These are phyloP conservation scores for Trichoderma virens DNA, from an alignment of 495 filamentous ascomycete genomes.

Conservation along the genomic window DNA sequence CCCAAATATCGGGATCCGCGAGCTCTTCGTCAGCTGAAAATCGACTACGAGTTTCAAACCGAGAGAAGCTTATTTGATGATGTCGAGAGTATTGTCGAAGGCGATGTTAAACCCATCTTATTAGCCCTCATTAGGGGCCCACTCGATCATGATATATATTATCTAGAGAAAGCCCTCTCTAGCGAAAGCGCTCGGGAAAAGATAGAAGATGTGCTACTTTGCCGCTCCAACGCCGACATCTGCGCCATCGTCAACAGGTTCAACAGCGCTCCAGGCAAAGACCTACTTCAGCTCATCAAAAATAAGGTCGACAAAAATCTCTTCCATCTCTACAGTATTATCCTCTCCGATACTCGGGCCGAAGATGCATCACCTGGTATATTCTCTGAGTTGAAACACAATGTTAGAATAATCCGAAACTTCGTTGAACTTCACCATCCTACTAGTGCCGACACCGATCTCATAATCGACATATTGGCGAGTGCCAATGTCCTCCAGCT, in stretches of 20 bases:
- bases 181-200: neutral
- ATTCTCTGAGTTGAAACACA: neutral
- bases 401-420: no score
- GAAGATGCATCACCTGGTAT: conserved; percentile 50
- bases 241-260: neutral
- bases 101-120: neutral
- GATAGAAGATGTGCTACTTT: neutral
- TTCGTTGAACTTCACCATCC: no score
- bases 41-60: neutral
- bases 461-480: conserved; percentile 58
- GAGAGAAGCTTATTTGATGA: neutral
- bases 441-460: conserved; percentile 10
- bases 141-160: neutral
- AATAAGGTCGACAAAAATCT: conserved; percentile 53
- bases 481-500: conserved; percentile 57
- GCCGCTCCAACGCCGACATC: conserved; percentile 5
- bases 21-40: neutral
- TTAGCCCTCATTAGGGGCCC: neutral
- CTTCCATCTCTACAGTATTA: conserved; percentile 38
- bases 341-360: conserved; percentile 51
- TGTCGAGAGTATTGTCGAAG: neutral
- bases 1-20: neutral
- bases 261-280: neutral
- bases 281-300: conserved; percentile 23
- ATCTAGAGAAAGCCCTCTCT: neutral